Conservation (phyloP, 768 basidiomycete species). For the Rhodotorula graminis region DNA sequence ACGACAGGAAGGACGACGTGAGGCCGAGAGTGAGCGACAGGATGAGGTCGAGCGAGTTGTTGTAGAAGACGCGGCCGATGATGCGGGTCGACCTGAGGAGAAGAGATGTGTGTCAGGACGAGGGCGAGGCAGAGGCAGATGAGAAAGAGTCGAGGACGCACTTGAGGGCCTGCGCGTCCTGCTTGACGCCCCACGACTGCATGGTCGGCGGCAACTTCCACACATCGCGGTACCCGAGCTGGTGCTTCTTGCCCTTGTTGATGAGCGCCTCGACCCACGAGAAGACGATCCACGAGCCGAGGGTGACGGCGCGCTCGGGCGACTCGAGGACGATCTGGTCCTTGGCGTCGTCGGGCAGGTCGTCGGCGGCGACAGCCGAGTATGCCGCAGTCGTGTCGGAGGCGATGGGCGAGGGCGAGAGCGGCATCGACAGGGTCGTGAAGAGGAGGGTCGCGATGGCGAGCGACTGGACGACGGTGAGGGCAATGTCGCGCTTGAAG, state of each 20-base stretch:
- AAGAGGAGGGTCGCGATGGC: neutral
- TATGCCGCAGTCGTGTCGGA: neutral
- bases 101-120: neutral
- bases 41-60: conserved; percentile 32
- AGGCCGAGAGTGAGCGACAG: conserved; percentile 21
- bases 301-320: conserved; percentile 17
- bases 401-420: neutral
- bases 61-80: conserved; percentile 27
- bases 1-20: conserved; percentile 20
- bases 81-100: conserved; percentile 6
- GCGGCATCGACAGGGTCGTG: conserved; percentile 15
- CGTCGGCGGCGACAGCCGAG: neutral
- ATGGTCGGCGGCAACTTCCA: conserved; percentile 24
- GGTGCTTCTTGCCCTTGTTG: conserved; percentile 1
- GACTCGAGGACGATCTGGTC: conserved; percentile 18
- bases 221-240: conserved; percentile 28
- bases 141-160: neutral
- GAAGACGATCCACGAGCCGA: conserved; percentile 25
- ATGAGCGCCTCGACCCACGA: conserved; percentile 20
- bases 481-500: neutral
- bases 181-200: conserved; percentile 10
- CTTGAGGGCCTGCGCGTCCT: neutral
- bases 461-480: neutral
- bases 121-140: neutral
- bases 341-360: conserved; percentile 8